phyloP scores from a whole-genome alignment of 441 rosid species.

The Eruca vesicaria region DNA sequence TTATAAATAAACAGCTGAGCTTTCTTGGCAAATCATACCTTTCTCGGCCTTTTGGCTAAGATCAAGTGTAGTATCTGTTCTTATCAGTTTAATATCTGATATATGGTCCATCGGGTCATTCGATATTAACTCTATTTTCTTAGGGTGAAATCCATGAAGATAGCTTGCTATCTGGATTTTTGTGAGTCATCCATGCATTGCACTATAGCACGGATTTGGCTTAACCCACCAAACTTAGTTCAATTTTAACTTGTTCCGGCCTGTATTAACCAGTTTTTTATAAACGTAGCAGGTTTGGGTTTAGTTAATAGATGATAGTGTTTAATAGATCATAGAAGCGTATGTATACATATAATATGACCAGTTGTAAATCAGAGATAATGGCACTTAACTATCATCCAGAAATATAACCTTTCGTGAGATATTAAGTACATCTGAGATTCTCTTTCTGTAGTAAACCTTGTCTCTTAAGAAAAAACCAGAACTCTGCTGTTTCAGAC shows the following conservation, averaged over 20 bases:
- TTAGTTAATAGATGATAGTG: too few species aligned
- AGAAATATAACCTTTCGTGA: neutral
- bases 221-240: neutral
- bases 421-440: neutral
- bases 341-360: too few species aligned
- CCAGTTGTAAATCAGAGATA: too few species aligned
- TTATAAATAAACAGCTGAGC: too few species aligned
- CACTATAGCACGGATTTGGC: neutral
- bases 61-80: slow-evolving; percentile 97
- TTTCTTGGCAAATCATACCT: slow-evolving; percentile 11
- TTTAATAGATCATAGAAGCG: too few species aligned
- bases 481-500: neutral
- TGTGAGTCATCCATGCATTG: neutral
- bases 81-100: slow-evolving; percentile 88
- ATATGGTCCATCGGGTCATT: slow-evolving; percentile 27
- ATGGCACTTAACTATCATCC: neutral
- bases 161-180: neutral
- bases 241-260: neutral
- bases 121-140: neutral
- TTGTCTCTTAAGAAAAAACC: neutral
- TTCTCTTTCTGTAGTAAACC: neutral
- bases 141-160: neutral
- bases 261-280: too few species aligned
- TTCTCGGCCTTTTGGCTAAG: slow-evolving; percentile 98
- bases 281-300: too few species aligned